Conservation (phyloP, 768 basidiomycete genomes). For the Termitomyces sp. region DNA sequence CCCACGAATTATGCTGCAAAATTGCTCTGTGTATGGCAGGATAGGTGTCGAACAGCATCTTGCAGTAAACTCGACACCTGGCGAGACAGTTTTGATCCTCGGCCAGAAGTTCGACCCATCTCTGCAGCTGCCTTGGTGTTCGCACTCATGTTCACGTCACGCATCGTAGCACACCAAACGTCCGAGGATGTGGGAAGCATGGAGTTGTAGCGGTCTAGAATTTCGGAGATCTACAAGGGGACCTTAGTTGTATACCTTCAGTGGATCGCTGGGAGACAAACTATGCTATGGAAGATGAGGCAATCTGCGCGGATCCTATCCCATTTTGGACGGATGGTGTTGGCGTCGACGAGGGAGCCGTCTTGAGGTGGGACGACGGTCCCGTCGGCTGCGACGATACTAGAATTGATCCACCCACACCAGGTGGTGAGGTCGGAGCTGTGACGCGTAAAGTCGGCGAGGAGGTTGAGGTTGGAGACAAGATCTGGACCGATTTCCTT, state of each 20-base stretch:
- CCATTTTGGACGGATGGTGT: constrained; percentile 14
- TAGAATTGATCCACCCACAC: constrained; percentile 29
- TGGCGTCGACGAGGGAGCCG: neutral
- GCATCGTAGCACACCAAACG: constrained; percentile 9
- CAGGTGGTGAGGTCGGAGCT: constrained; percentile 28
- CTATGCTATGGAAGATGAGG: constrained; percentile 17
- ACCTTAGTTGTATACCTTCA: neutral
- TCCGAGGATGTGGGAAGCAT: constrained; percentile 14
- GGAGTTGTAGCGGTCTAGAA: constrained; percentile 9
- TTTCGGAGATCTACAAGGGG: constrained; percentile 11
- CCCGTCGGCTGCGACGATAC: constrained; percentile 11
- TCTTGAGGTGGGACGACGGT: constrained; percentile 9
- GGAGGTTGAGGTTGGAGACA: constrained; percentile 35
- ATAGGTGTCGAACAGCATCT: constrained; percentile 14
- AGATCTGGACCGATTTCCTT: constrained; percentile 38
- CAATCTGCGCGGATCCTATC: constrained; percentile 13
- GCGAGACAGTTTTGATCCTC: neutral
- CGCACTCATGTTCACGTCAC: neutral
- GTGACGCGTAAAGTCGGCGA: constrained; percentile 31
- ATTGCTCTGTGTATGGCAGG: constrained; percentile 13
- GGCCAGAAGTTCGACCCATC: neutral
- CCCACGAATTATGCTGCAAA: neutral
- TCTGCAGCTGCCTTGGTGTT: neutral
- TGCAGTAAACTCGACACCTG: constrained; percentile 14
- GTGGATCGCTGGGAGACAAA: neutral